A percentile compares a stretch with the other conserved stretches of the same genome.
Conservation (phyloP, 176 grass and related monocot genomes). For the Elymus sibiricus region DNA sequence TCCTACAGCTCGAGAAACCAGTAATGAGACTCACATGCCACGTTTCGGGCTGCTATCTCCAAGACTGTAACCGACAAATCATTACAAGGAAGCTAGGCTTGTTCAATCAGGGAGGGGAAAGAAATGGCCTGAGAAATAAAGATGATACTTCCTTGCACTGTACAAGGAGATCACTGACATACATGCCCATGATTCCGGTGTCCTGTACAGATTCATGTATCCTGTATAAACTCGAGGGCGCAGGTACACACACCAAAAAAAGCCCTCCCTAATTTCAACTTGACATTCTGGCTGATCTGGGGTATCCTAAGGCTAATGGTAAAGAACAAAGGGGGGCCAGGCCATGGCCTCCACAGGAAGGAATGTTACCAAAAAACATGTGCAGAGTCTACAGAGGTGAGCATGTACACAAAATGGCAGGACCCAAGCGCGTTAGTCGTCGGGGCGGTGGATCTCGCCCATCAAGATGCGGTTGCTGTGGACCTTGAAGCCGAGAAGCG, state of each 20-base stretch:
- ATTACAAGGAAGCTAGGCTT: background rate
- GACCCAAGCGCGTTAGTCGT: slow-evolving; percentile 47
- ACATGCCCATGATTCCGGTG: slow-evolving; percentile 19
- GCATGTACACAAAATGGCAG: slow-evolving; percentile 34
- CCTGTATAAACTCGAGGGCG: slow-evolving; percentile 40
- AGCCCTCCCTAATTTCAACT: slow-evolving; percentile 32
- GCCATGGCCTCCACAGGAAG: slow-evolving; percentile 16
- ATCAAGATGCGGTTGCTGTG: slow-evolving; percentile 99
- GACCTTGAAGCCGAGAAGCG: slow-evolving; percentile 96
- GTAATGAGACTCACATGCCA: background rate
- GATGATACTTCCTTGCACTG: background rate
- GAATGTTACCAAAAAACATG: slow-evolving; percentile 33
- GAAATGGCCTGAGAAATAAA: background rate
- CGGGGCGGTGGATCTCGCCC: slow-evolving; percentile 91
- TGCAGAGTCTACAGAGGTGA: slow-evolving; percentile 30
- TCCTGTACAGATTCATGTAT: slow-evolving; percentile 61
- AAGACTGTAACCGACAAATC: no score
- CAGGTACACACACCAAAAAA: slow-evolving; percentile 8
- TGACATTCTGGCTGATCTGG: slow-evolving; percentile 38
- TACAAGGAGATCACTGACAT: background rate
- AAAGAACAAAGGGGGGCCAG: slow-evolving; percentile 13
- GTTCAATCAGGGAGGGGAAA: background rate
- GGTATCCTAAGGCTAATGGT: slow-evolving; percentile 40
- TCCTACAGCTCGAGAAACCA: background rate
- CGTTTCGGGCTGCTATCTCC: background rate